Conservation (phyloP, 306 rosid species). For the Malus orientalis region DNA sequence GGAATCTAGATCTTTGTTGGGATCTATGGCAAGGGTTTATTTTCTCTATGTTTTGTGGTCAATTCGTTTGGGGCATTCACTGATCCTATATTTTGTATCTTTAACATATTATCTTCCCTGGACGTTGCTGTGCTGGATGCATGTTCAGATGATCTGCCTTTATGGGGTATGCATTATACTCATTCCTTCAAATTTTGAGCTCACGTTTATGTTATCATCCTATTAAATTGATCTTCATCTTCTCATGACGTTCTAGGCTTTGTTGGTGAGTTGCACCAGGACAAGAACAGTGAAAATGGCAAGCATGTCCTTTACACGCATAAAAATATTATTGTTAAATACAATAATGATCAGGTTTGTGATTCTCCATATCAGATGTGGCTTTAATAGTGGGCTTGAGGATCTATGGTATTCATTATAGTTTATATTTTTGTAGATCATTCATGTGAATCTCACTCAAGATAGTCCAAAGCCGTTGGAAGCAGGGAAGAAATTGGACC, state of each 20-base stretch:
- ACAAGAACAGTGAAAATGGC: slow-evolving; percentile 70
- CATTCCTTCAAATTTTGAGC: slow-evolving; percentile 10
- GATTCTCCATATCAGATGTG: slow-evolving; percentile 13
- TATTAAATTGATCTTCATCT: slow-evolving; percentile 9
- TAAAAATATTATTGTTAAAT: slow-evolving; percentile 58
- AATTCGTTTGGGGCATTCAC: slow-evolving; percentile 19
- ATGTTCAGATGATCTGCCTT: slow-evolving; percentile 88
- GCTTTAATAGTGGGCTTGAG: slow-evolving; percentile 5
- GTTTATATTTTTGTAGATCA: slow-evolving; percentile 48
- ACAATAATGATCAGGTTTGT: slow-evolving; percentile 89
- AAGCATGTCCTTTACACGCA: slow-evolving; percentile 87
- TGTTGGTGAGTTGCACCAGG: slow-evolving; percentile 81
- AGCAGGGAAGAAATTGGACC: slow-evolving; percentile 53
- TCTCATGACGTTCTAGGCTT: slow-evolving; percentile 47
- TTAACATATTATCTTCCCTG: slow-evolving; percentile 27
- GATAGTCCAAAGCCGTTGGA: slow-evolving; percentile 72
- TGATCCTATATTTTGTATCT: slow-evolving; percentile 27
- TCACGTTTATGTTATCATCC: neutral
- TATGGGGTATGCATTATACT: slow-evolving; percentile 71
- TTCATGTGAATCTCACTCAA: slow-evolving; percentile 88
- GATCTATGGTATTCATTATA: slow-evolving; percentile 16
- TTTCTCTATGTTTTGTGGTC: neutral
- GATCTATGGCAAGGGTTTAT: neutral
- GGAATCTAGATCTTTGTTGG: neutral
- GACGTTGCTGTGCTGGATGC: slow-evolving; percentile 30